Base-by-base conservation (phyloP, 2,329 filamentous ascomycete species). In the Stagonosporopsis tanaceti region DNA sequence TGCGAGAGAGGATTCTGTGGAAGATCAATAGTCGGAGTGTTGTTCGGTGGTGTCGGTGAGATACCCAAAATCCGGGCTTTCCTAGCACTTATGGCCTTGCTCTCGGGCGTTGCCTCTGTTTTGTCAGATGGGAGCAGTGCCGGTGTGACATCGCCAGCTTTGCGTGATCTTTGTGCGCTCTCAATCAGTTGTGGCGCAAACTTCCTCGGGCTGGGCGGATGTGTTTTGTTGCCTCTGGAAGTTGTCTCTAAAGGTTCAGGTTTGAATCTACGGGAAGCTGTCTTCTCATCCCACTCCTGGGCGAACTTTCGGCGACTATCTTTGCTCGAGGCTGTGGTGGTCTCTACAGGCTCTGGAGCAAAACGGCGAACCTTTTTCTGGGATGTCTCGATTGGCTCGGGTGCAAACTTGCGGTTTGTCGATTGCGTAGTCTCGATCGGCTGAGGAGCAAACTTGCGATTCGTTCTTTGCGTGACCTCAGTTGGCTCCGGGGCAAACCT, bases 101-200 rank as follows among this genome's bases (percentile, higher is more conserved):
- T 62, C 15, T 70, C 87, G 35, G 87, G 86, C 0, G 85, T 86
- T 53, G 88, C 88, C 70, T 92, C 89, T 34, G 90, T 92, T 78
- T 89, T 91, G 77, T 91, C 87, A 56, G 84, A 84, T 11, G 85
- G 86, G 51, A 81, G 82, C 22, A 87, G 85, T 28, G 87, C 85
- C 20, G 87, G 87, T 6, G 82, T 83, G 1, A 82, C 76, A 66
- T 92, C 89, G 20, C 87, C 87, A 15, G 84, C 84, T 68, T 87
- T 87, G 61, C 89, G 86, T 32, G 87, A 87, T 50, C 92, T 84
- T 66, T 87, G 86, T 4, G 89, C 89, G 2, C 91, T 93, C 76
- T 94, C 92, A 60, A 96, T 88, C 53, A 96, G 81, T 68, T 94
- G 89, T 12, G 92, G 92, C 28, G 88, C 84, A 74, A 96, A 96